A percentile compares a stretch with the other conserved stretches of the same genome.
These are phyloP conservation scores for Neonectria coccinea DNA, from an alignment of 2,329 filamentous ascomycete species.

Conservation along the genomic window DNA sequence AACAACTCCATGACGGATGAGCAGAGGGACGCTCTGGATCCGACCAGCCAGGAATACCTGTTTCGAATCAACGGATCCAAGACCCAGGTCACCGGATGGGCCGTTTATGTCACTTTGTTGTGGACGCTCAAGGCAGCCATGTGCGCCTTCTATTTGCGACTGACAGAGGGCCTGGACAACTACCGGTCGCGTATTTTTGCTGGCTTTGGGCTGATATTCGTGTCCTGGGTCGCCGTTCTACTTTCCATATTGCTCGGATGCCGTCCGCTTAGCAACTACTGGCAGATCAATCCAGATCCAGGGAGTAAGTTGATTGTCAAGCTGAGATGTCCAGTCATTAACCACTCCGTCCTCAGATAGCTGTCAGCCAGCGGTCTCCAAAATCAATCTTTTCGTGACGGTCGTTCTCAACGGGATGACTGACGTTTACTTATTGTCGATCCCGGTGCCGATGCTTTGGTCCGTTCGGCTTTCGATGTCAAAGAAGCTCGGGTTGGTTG, in stretches of 20 bases:
- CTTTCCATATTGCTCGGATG: constrained; percentile 64
- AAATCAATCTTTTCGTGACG: constrained; percentile 60
- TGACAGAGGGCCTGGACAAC: constrained; percentile 51
- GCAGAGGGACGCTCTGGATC: constrained; percentile 56
- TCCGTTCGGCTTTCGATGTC: constrained; percentile 45
- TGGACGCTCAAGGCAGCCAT: constrained; percentile 66
- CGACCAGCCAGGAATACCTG: constrained; percentile 56
- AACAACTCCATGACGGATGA: constrained; percentile 66
- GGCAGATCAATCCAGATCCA: constrained; percentile 69
- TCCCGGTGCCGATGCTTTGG: constrained; percentile 63
- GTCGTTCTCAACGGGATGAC: constrained; percentile 63
- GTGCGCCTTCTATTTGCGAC: constrained; percentile 63
- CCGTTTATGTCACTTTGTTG: constrained; percentile 61
- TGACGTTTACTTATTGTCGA: constrained; percentile 67
- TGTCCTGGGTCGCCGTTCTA: constrained; percentile 60
- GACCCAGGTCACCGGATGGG: constrained; percentile 64
- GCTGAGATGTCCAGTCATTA: constrained; percentile 11
- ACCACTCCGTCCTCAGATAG: constrained; percentile 44
- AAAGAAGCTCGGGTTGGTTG: constrained; percentile 51
- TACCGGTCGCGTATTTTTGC: constrained; percentile 52
- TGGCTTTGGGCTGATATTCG: constrained; percentile 59
- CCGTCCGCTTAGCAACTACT: constrained; percentile 62
- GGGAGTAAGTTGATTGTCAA: constrained; percentile 56
- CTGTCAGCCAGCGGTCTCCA: constrained; percentile 61
- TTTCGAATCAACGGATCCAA: constrained; percentile 59